Conservation (phyloP, 2,329 filamentous ascomycete genomes). For the Madurella fahalii region DNA sequence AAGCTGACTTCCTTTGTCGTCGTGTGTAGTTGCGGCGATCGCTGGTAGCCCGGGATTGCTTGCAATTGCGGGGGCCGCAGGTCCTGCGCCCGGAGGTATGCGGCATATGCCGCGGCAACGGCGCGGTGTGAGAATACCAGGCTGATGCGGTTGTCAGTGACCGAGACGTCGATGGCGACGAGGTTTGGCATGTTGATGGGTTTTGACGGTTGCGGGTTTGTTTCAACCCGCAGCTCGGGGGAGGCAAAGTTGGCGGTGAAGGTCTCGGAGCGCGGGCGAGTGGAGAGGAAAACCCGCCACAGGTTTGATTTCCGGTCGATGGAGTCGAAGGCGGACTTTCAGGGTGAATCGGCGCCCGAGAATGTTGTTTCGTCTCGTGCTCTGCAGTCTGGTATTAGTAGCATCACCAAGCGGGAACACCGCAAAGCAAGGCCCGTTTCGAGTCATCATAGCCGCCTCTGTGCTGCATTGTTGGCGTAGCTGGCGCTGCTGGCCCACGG, state of each 20-base stretch:
- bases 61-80: constrained; percentile 14
- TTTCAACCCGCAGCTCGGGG: background rate
- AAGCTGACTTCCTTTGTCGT: constrained; percentile 23
- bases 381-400: background rate
- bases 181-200: constrained; percentile 22
- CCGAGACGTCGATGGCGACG: constrained; percentile 26
- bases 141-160: constrained; percentile 23
- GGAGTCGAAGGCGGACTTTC: background rate
- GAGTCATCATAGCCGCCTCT: constrained; percentile 5
- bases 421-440: background rate
- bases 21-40: constrained; percentile 17
- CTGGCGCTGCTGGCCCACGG: constrained; percentile 7
- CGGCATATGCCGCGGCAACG: constrained; percentile 24
- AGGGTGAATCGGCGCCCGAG: background rate
- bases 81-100: constrained; percentile 24
- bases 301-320: constrained; percentile 2
- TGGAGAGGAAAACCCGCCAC: too few relatives aligned
- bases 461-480: background rate
- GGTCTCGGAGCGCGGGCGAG: too few relatives aligned
- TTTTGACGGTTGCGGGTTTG: background rate
- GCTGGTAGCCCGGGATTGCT: constrained; percentile 20
- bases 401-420: background rate
- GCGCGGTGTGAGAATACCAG: constrained; percentile 26
- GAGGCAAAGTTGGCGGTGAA: background rate
- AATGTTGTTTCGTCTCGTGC: background rate